Conservation (phyloP, 345 rosid species). For the Lepidium didymum region DNA sequence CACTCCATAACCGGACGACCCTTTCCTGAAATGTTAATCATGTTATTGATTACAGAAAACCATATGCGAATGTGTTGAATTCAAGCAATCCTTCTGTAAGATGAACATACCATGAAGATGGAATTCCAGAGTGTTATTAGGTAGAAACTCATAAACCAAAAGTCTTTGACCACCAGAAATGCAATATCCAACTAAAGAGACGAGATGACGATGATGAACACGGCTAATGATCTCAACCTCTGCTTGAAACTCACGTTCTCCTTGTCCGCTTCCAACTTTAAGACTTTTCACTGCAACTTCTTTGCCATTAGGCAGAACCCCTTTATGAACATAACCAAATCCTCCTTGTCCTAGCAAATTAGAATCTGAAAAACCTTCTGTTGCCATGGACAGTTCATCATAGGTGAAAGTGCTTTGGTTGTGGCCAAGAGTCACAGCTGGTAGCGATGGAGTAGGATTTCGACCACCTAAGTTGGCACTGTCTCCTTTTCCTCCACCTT, state of each 20-base stretch:
- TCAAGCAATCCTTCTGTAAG: not conserved
- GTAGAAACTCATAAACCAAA: slow-evolving; percentile 69
- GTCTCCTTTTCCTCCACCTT: slow-evolving; percentile 35
- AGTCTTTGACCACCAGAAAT: slow-evolving; percentile 47
- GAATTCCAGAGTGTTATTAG: slow-evolving; percentile 68
- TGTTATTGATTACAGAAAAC: not conserved
- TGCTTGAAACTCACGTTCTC: slow-evolving; percentile 71
- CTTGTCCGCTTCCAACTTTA: slow-evolving; percentile 74
- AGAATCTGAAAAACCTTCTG: slow-evolving; percentile 50
- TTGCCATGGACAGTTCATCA: slow-evolving; percentile 65
- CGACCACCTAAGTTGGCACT: slow-evolving; percentile 39
- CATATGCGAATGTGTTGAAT: not conserved
- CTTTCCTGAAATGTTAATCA: slow-evolving; percentile 38
- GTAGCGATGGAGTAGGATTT: slow-evolving; percentile 43
- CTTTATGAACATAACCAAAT: slow-evolving; percentile 82
- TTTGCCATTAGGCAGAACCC: slow-evolving; percentile 64
- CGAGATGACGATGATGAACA: slow-evolving; percentile 91
- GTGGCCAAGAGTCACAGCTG: slow-evolving; percentile 43
- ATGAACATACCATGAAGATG: slow-evolving; percentile 58
- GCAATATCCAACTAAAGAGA: slow-evolving; percentile 81
- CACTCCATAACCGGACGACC: slow-evolving; percentile 63
- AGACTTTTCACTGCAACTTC: slow-evolving; percentile 84
- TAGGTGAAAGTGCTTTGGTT: slow-evolving; percentile 56
- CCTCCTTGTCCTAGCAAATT: slow-evolving; percentile 84
- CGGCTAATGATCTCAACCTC: slow-evolving; percentile 92